Conservation (phyloP, 805 yeast species). For the Lachancea lanzarotensis region DNA sequence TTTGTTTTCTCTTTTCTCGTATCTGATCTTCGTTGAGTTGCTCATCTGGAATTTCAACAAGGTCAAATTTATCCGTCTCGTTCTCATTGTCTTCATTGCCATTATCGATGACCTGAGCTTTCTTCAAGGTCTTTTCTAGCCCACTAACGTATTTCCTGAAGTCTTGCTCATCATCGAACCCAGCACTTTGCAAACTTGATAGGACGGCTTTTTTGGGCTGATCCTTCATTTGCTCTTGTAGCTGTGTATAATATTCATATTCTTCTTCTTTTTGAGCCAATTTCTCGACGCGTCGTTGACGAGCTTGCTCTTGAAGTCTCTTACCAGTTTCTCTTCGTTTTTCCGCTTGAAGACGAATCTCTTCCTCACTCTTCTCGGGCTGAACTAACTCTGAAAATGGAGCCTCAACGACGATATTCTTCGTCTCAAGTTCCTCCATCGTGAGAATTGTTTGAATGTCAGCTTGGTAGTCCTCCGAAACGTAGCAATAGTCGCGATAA, state of each 20-base stretch:
- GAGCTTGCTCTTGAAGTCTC: slow-evolving; percentile 89
- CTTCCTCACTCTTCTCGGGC: slow-evolving; percentile 77
- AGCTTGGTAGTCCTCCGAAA: slow-evolving; percentile 57
- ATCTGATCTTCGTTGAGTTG: slow-evolving; percentile 72
- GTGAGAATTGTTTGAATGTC: slow-evolving; percentile 56
- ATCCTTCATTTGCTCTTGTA: slow-evolving; percentile 46
- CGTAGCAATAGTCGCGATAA: slow-evolving; percentile 71
- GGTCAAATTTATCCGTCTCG: slow-evolving; percentile 51
- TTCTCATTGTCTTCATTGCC: slow-evolving; percentile 46
- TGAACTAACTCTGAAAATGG: slow-evolving; percentile 63
- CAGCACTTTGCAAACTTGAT: slow-evolving; percentile 57
- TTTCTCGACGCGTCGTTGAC: slow-evolving; percentile 73
- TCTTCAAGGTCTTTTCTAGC: slow-evolving; percentile 62
- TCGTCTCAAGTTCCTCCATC: slow-evolving; percentile 53
- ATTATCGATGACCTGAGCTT: slow-evolving; percentile 56
- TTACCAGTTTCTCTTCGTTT: slow-evolving; percentile 80
- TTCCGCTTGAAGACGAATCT: slow-evolving; percentile 66
- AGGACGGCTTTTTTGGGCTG: slow-evolving; percentile 49
- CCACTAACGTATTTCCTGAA: slow-evolving; percentile 57
- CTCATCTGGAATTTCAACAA: slow-evolving; percentile 79
- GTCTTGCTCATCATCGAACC: slow-evolving; percentile 69
- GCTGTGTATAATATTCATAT: slow-evolving; percentile 56
- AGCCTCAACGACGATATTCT: slow-evolving; percentile 77
- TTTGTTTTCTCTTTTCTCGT: slow-evolving; percentile 81
- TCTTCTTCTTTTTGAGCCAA: slow-evolving; percentile 76